Conservation (phyloP, 371 early-diverging fungal genomes). For the Aphelidium insulamus region DNA sequence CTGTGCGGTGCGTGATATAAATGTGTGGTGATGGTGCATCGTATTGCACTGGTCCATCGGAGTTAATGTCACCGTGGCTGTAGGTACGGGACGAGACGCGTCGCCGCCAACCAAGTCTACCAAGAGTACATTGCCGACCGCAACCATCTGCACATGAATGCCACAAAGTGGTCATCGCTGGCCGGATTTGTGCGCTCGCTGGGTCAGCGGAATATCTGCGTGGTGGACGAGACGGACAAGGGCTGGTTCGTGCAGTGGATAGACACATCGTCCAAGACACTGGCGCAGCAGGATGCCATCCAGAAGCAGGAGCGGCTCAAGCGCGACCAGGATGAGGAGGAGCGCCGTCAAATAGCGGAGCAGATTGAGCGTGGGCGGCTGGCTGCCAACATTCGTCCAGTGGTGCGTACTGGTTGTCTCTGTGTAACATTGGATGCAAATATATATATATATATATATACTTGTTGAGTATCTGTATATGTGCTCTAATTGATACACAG, state of each 20-base stretch:
- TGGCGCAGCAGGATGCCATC: constrained; percentile 58
- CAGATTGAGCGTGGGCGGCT: constrained; percentile 66
- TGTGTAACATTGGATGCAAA: too few species aligned
- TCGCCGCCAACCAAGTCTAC: constrained; percentile 77
- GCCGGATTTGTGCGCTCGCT: constrained; percentile 63
- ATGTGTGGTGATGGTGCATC: background rate
- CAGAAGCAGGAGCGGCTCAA: constrained; percentile 54
- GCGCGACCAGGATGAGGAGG: constrained; percentile 64
- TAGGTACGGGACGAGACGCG: constrained; percentile 60
- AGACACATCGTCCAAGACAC: constrained; percentile 65
- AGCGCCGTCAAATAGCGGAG: constrained; percentile 41
- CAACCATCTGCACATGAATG: constrained; percentile 86
- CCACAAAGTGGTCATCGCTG: constrained; percentile 73
- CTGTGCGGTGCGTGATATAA: constrained; percentile 24
- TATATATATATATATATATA: too few species aligned
- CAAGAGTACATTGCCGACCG: constrained; percentile 81
- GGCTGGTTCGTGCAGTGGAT: constrained; percentile 82
- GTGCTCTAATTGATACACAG: too few species aligned
- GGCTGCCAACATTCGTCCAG: too few species aligned
- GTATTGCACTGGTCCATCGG: background rate
- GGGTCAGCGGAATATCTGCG: constrained; percentile 55
- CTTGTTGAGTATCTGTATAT: too few species aligned
- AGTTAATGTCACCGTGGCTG: background rate
- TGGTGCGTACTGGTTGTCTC: too few species aligned
- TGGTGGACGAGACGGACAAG: constrained; percentile 72